phyloP scores from a whole-genome alignment of 306 rosid genomes.

The Abrus precatorius region DNA sequence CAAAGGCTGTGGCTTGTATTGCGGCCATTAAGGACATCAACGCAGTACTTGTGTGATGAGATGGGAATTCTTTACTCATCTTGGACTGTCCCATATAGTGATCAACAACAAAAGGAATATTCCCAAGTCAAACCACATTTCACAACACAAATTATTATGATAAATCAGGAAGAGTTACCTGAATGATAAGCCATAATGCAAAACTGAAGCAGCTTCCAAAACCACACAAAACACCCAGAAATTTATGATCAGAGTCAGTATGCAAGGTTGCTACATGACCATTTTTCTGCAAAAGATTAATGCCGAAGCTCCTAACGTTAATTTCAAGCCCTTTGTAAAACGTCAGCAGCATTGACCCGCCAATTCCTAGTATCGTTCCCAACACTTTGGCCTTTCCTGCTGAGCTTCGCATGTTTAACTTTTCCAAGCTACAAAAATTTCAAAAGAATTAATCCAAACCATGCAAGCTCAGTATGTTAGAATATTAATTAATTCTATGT shows the following conservation, averaged over 20 bases:
- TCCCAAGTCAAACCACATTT: background rate
- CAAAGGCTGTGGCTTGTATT: constrained; percentile 32
- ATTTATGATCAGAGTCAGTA: background rate
- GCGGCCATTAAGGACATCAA: constrained; percentile 45
- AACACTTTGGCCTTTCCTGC: constrained; percentile 56
- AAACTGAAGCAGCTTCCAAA: constrained; percentile 43
- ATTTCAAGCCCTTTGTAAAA: constrained; percentile 54
- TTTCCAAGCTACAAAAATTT: constrained; percentile 41
- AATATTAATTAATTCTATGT: background rate
- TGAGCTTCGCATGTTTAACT: constrained; percentile 25
- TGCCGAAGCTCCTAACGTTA: constrained; percentile 25
- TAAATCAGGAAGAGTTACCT: constrained; percentile 33
- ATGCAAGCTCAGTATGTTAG: background rate
- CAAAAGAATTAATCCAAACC: constrained; percentile 28
- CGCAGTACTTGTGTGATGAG: constrained; percentile 46
- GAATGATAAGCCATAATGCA: constrained; percentile 60
- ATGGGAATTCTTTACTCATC: constrained; percentile 53
- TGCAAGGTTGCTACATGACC: constrained; percentile 4
- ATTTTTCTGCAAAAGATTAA: constrained; percentile 25
- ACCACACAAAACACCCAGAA: constrained; percentile 36
- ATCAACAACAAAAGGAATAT: background rate
- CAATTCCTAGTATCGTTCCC: constrained; percentile 53
- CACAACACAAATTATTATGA: background rate
- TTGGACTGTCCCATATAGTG: constrained; percentile 42
- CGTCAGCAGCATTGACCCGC: constrained; percentile 62